Percentiles rank a stretch among this genome's conserved stretches.
phyloP scores from a whole-genome alignment of 352 stramenopile genomes.

The Phytophthora pistaciae region DNA sequence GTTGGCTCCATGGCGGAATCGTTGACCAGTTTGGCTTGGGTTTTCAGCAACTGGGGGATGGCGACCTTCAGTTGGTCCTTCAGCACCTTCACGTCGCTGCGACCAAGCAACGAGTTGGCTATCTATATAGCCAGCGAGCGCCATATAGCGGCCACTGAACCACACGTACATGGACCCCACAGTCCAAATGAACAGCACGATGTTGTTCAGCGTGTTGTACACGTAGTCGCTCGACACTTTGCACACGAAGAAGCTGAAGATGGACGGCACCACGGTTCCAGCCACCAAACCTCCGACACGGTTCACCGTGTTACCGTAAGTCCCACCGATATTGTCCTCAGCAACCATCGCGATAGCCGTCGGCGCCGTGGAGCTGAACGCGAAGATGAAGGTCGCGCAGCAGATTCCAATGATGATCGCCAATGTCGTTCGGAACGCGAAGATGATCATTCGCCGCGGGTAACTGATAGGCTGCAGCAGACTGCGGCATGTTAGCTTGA shows the following conservation, averaged over 20 bases:
- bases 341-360: slow-evolving; percentile 80
- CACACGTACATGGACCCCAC: slow-evolving; percentile 82
- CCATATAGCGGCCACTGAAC: slow-evolving; percentile 67
- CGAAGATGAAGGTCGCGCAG: slow-evolving; percentile 78
- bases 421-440: slow-evolving; percentile 71
- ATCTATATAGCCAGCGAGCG: slow-evolving; percentile 51
- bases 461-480: slow-evolving; percentile 58
- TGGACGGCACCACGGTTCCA: slow-evolving; percentile 77
- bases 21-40: slow-evolving; percentile 58
- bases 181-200: slow-evolving; percentile 71
- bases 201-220: slow-evolving; percentile 76
- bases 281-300: slow-evolving; percentile 68
- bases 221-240: slow-evolving; percentile 47
- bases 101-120: slow-evolving; percentile 40
- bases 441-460: slow-evolving; percentile 53
- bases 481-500: slow-evolving; percentile 51
- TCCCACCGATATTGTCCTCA: slow-evolving; percentile 70
- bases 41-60: slow-evolving; percentile 49
- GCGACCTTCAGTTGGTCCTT: slow-evolving; percentile 48
- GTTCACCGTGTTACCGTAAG: slow-evolving; percentile 76
- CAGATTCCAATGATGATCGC: slow-evolving; percentile 68
- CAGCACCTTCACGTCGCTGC: slow-evolving; percentile 44
- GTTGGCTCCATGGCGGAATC: slow-evolving; percentile 60
- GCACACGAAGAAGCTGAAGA: slow-evolving; percentile 85
- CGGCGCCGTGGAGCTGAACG: slow-evolving; percentile 68